Conservation (phyloP, 805 yeast genomes). For the Pichia deserticola region DNA sequence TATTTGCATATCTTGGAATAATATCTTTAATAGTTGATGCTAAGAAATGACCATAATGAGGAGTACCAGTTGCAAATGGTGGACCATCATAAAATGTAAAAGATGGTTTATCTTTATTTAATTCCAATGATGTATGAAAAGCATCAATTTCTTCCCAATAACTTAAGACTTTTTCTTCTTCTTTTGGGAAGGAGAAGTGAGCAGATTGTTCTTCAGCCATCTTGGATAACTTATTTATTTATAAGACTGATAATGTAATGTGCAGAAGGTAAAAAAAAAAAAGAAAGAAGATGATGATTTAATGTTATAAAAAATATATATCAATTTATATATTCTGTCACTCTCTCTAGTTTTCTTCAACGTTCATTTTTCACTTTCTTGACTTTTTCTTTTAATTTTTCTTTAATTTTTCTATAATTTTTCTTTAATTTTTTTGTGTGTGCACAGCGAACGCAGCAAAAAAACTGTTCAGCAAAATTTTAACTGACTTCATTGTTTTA, state of each 20-base stretch:
- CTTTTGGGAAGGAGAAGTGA: constrained; percentile 70
- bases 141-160: constrained; percentile 92
- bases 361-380: no score
- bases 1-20: constrained; percentile 94
- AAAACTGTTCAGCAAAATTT: no score
- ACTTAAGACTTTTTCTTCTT: constrained; percentile 75
- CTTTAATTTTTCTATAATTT: no score
- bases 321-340: no score
- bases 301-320: no score
- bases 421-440: no score
- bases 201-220: constrained; percentile 28
- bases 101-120: constrained; percentile 77
- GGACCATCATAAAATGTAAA: constrained; percentile 98
- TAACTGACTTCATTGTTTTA: no score
- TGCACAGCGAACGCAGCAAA: no score
- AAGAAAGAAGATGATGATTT: background rate
- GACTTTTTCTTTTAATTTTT: no score
- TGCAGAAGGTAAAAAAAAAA: background rate
- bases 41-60: constrained; percentile 96
- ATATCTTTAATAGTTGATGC: constrained; percentile 97
- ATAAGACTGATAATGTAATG: background rate
- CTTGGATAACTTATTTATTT: background rate
- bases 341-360: no score
- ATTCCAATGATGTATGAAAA: constrained; percentile 77
- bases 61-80: constrained; percentile 99